Percentiles rank a stretch among this genome's conserved stretches.
phyloP scores from a whole-genome alignment of 805 yeast species.

The Nakazawaea sp. region DNA sequence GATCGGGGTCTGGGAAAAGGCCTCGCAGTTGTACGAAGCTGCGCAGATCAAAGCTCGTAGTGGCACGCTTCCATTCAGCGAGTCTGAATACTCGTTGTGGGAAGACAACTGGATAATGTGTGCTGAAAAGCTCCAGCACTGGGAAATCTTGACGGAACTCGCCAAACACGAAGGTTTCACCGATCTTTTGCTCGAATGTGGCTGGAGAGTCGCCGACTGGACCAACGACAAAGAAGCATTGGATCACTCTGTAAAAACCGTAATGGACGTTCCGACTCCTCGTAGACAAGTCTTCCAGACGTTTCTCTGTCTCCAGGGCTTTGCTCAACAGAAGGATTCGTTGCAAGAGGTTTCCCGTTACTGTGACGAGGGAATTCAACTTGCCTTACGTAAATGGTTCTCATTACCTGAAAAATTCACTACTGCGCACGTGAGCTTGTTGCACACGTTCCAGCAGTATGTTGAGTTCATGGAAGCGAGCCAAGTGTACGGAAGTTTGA shows the following conservation, averaged over 20 bases:
- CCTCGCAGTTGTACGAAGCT: slow-evolving; percentile 87
- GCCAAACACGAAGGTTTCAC: slow-evolving; percentile 98
- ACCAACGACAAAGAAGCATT: slow-evolving; percentile 88
- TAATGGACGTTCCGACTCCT: slow-evolving; percentile 98
- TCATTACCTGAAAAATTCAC: slow-evolving; percentile 70
- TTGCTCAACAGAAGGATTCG: slow-evolving; percentile 83
- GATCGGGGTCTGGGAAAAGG: slow-evolving; percentile 90
- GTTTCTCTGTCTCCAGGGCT: slow-evolving; percentile 86
- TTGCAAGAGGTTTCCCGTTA: slow-evolving; percentile 76
- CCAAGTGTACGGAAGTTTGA: slow-evolving; percentile 82
- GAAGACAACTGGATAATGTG: slow-evolving; percentile 98
- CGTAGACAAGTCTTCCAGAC: slow-evolving; percentile 94
- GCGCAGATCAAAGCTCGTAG: slow-evolving; percentile 96
- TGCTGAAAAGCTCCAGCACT: slow-evolving; percentile 94
- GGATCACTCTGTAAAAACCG: slow-evolving; percentile 89
- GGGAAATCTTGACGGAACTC: slow-evolving; percentile 94
- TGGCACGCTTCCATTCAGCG: slow-evolving; percentile 92
- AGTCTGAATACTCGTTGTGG: slow-evolving; percentile 93
- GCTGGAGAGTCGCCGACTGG: slow-evolving; percentile 99
- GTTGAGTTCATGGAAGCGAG: slow-evolving; percentile 97
- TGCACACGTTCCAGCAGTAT: slow-evolving; percentile 95
- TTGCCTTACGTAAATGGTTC: slow-evolving; percentile 89
- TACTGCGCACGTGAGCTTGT: slow-evolving; percentile 79
- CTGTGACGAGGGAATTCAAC: slow-evolving; percentile 95
- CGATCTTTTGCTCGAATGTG: slow-evolving; percentile 92